Conservation (phyloP, 768 basidiomycete genomes). For the Scleroderma bovista region DNA sequence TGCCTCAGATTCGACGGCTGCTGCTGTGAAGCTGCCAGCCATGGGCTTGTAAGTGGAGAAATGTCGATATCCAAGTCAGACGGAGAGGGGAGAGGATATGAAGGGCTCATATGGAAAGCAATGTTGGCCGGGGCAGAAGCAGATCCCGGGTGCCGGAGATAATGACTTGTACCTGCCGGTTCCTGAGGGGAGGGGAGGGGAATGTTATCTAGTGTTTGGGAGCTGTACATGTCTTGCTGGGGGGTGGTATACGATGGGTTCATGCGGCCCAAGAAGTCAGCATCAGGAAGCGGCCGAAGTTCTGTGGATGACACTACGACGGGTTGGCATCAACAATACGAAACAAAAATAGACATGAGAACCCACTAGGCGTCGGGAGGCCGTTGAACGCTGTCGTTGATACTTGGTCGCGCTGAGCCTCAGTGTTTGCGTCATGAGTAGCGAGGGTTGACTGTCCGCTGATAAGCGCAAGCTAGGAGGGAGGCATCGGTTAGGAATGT, state of each 20-base stretch:
- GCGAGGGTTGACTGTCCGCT: constrained; percentile 38
- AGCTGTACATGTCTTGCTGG: constrained; percentile 21
- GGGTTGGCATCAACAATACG: constrained; percentile 10
- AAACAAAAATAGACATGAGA: constrained; percentile 11
- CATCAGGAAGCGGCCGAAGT: constrained; percentile 53
- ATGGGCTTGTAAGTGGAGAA: constrained; percentile 76
- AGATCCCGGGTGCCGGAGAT: constrained; percentile 35
- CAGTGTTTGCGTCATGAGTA: constrained; percentile 30
- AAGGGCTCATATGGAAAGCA: constrained; percentile 51
- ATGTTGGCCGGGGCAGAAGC: constrained; percentile 71
- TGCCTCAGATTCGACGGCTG: constrained; percentile 20
- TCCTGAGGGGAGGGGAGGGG: constrained; percentile 28
- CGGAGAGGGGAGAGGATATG: constrained; percentile 36
- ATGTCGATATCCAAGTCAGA: constrained; percentile 66
- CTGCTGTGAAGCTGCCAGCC: constrained; percentile 60
- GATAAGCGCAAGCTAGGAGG: constrained; percentile 60
- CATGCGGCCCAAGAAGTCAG: constrained; percentile 61
- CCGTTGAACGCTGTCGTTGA: constrained; percentile 34
- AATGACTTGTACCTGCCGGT: constrained; percentile 21
- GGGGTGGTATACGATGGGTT: constrained; percentile 40
- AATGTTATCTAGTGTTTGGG: constrained; percentile 20
- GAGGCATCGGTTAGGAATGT: constrained; percentile 9
- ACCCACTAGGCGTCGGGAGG: constrained; percentile 65
- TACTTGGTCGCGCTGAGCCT: constrained; percentile 32
- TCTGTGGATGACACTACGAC: constrained; percentile 56